phyloP scores from a whole-genome alignment of 1,284 basidiomycete species.

The Cryptococcus sp. region DNA sequence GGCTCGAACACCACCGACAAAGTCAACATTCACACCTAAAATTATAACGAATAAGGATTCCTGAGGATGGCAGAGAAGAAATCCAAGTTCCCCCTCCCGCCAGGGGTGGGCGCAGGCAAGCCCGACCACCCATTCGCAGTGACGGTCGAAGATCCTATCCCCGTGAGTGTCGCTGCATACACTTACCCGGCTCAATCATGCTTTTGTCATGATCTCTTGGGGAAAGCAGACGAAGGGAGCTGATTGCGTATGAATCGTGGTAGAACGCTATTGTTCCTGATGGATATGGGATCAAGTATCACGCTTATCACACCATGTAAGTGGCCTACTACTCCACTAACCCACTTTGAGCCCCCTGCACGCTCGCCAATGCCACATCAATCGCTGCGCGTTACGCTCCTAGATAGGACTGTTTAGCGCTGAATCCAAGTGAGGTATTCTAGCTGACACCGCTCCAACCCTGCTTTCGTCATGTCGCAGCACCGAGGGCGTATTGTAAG shows the following conservation, averaged over 20 bases:
- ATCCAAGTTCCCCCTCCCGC: conserved; percentile 23
- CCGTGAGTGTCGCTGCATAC: conserved; percentile 25
- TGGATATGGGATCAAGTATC: conserved; percentile 48
- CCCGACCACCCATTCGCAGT: conserved; percentile 46
- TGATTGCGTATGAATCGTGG: conserved; percentile 1
- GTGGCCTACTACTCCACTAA: conserved; percentile 1
- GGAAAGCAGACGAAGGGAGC: background rate
- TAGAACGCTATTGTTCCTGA: conserved; percentile 47
- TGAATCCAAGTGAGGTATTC: too few species aligned
- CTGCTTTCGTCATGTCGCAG: conserved; percentile 5
- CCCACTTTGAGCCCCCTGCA: too few species aligned
- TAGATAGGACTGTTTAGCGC: too few species aligned
- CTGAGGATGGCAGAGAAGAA: conserved; percentile 8
- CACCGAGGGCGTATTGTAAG: conserved; percentile 47
- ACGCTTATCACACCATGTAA: conserved; percentile 48
- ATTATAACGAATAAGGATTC: too few species aligned
- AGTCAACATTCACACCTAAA: background rate
- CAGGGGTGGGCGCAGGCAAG: conserved; percentile 38
- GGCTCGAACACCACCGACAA: too few species aligned
- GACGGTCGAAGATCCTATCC: conserved; percentile 41
- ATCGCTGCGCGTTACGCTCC: too few species aligned
- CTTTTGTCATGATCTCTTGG: background rate
- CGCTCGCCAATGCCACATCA: background rate
- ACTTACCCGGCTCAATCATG: too few species aligned
- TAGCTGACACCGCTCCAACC: too few species aligned